Evolutionary conservation across 371 early-diverging fungal species (phyloP).

Genomic region (Mortierella sp.): DNA sequence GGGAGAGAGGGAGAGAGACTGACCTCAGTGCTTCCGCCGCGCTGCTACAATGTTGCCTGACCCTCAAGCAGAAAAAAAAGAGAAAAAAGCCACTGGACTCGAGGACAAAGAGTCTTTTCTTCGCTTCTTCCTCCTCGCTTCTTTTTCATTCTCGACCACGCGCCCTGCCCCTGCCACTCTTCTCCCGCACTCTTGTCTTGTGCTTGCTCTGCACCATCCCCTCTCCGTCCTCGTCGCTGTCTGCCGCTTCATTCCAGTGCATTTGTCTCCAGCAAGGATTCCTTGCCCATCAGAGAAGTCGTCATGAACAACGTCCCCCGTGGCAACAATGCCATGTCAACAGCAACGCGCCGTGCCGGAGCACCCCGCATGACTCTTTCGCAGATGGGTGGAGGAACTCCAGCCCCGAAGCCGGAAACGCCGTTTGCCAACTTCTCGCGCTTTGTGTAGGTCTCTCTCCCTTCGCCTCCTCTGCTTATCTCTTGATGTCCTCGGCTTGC

Average conservation of each 20-base stretch:
- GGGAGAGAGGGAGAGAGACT: too few relatives aligned
- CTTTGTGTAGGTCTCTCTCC: slow-evolving; percentile 67
- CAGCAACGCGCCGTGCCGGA: slow-evolving; percentile 31
- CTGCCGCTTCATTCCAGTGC: background rate
- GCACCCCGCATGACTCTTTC: slow-evolving; percentile 36
- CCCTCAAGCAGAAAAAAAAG: too few relatives aligned
- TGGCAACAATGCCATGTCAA: slow-evolving; percentile 27
- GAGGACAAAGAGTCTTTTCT: background rate
- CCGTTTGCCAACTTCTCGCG: slow-evolving; percentile 78
- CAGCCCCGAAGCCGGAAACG: slow-evolving; percentile 53
- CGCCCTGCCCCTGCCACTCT: background rate
- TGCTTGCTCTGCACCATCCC: background rate
- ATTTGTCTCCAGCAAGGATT: background rate
- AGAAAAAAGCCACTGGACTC: background rate
- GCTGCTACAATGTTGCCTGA: too few relatives aligned
- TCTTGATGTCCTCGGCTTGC: background rate
- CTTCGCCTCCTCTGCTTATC: background rate
- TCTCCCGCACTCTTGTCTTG: background rate
- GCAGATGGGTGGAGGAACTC: slow-evolving; percentile 35
- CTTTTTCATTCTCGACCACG: background rate
- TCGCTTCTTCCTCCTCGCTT: slow-evolving; percentile 1
- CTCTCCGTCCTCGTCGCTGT: slow-evolving; percentile 3
- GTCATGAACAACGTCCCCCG: slow-evolving; percentile 36
- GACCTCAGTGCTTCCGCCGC: too few relatives aligned
- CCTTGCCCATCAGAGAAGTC: background rate